Conservation (phyloP, 768 basidiomycete genomes). For the Leccinum obscurum region DNA sequence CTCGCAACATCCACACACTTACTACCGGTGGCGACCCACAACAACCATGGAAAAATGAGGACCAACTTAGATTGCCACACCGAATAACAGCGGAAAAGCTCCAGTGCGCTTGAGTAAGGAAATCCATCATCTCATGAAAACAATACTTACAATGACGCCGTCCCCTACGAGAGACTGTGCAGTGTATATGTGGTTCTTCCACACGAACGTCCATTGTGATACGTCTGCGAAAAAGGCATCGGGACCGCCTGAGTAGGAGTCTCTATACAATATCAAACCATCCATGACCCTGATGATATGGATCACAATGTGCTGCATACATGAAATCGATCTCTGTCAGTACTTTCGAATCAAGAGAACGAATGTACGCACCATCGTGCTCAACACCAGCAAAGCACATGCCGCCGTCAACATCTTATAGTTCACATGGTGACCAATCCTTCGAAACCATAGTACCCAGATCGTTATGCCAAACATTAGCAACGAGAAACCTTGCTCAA, state of each 20-base stretch:
- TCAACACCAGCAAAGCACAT: slow-evolving; percentile 29
- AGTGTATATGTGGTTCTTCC: slow-evolving; percentile 26
- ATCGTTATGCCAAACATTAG: slow-evolving; percentile 36
- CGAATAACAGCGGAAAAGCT: slow-evolving; percentile 33
- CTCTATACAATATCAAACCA: slow-evolving; percentile 27
- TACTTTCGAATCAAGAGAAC: neutral
- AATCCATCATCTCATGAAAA: neutral
- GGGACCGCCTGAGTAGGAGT: slow-evolving; percentile 21
- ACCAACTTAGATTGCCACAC: slow-evolving; percentile 33
- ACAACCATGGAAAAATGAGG: slow-evolving; percentile 30
- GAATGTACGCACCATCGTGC: slow-evolving; percentile 27
- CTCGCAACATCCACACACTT: neutral
- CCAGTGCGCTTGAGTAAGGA: neutral
- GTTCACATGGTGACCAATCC: slow-evolving; percentile 15
- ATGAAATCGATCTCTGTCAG: neutral
- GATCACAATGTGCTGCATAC: slow-evolving; percentile 27
- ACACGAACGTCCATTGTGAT: slow-evolving; percentile 33
- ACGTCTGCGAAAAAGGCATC: slow-evolving; percentile 27
- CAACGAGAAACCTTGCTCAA: slow-evolving; percentile 34
- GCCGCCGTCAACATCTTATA: slow-evolving; percentile 24
- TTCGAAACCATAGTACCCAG: slow-evolving; percentile 20
- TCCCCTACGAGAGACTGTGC: slow-evolving; percentile 34
- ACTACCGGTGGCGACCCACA: slow-evolving; percentile 33
- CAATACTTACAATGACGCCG: slow-evolving; percentile 27
- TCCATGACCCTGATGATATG: slow-evolving; percentile 26